Base-by-base conservation (phyloP, 75 land plant species). In the Larix kaempferi region DNA sequence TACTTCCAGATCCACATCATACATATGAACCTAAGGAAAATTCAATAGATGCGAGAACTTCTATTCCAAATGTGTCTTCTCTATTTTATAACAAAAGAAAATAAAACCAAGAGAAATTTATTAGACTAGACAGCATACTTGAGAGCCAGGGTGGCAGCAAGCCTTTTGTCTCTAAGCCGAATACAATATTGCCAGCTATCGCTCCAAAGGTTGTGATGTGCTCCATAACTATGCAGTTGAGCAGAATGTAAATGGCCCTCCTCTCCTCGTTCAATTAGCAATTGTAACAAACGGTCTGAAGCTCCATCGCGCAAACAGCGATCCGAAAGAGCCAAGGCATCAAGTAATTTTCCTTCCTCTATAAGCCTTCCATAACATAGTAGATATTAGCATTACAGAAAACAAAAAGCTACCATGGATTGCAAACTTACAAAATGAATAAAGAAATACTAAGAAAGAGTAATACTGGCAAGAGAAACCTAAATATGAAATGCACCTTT, bases 241-340 rank as follows among this genome's bases (percentile, higher is more conserved):
- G 71, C 79, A 81, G 87, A 80, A n/a, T 37, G 66, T 60, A 83
- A 74, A 77, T 74, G 59, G 60, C 54, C 80, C 67, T 86, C 88
- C 23, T 89, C 93, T 29, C 82, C 87, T 37, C 74, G 74, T 76
- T 91, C 92, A 78, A 94, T 88, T 41, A 94, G 86, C 54, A 91
- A 78, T 78, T 94, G 86, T 65, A 94, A 90, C 63, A 98, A 84
- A 19, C 54, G 78, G 77, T 98, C 99, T 60, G 98, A 95, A 60
- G 99, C 99, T 66, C 99, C 99, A 82, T 83, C 79, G 13, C 90
- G 86, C 39, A 98, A 78, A 86, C 91, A 98, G 56, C 99, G 93
- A 87, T 98, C 99, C 17, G 99, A 94, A 71, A 98, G 82, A 59
- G 98, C 94, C 77, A 98, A 88, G 15, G 99, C 99, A 82, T 98